Conservation (phyloP, 2,329 filamentous ascomycete species). For the Colletotrichum tofieldiae region DNA sequence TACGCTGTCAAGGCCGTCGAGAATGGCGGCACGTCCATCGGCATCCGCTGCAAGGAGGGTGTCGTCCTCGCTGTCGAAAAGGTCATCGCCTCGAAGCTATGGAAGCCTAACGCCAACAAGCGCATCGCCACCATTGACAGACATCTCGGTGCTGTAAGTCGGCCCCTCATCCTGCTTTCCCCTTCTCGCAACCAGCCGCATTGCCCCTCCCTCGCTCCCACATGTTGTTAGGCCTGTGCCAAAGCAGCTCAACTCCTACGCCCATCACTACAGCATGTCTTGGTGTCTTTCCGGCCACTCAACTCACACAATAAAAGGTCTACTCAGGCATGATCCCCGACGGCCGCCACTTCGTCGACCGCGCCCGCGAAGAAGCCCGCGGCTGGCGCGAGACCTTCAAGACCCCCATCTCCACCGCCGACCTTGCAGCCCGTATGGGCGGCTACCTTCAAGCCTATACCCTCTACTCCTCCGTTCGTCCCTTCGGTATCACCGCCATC, state of each 20-base stretch:
- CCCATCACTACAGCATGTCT: background rate
- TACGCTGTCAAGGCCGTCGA: conserved; percentile 99
- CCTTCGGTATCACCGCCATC: conserved; percentile 97
- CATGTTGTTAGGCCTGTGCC: too few relatives aligned
- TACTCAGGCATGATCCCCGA: conserved; percentile 96
- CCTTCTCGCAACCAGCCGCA: conserved; percentile 2
- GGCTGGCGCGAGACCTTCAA: conserved; percentile 96
- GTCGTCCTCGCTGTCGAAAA: conserved; percentile 98
- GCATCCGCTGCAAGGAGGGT: conserved; percentile 97
- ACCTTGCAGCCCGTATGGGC: conserved; percentile 93
- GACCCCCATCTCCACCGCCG: conserved; percentile 88
- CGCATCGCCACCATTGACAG: conserved; percentile 95
- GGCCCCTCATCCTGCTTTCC: background rate
- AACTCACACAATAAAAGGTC: conserved; percentile 70
- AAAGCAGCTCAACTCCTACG: background rate
- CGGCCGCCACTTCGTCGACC: conserved; percentile 93
- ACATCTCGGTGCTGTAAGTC: conserved; percentile 90
- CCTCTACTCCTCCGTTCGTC: conserved; percentile 95
- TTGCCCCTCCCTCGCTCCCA: conserved; percentile 8
- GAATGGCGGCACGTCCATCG: conserved; percentile 95
- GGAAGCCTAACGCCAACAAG: conserved; percentile 97
- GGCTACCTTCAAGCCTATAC: conserved; percentile 98
- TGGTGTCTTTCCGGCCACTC: background rate
- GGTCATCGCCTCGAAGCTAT: conserved; percentile 93
- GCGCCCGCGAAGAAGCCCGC: conserved; percentile 93